These are phyloP conservation scores for Lachnellula subtilissima DNA, from an alignment of 2,329 filamentous ascomycete genomes.

Conservation along the genomic window DNA sequence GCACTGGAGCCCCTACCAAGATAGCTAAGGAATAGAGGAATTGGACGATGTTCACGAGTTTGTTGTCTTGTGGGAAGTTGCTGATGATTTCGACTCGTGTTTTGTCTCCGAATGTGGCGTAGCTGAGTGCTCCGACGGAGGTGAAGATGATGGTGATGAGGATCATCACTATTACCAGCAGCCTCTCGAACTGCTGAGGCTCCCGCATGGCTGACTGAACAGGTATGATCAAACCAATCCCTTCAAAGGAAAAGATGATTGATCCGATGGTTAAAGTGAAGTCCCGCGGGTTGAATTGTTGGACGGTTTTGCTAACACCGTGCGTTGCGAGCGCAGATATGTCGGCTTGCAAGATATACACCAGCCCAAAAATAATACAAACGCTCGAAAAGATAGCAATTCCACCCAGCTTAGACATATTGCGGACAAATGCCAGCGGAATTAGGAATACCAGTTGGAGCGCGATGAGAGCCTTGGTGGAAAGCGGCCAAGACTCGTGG, in stretches of 20 bases:
- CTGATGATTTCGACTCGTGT: constrained; percentile 93
- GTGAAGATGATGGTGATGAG: constrained; percentile 87
- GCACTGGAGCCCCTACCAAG: constrained; percentile 83
- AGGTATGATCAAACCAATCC: constrained; percentile 91
- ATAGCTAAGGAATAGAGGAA: constrained; percentile 96
- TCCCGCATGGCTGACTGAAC: constrained; percentile 95
- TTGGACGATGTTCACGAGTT: constrained; percentile 92
- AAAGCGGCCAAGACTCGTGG: constrained; percentile 74
- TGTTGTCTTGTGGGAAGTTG: constrained; percentile 91
- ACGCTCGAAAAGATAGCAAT: constrained; percentile 87
- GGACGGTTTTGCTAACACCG: constrained; percentile 74
- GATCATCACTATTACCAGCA: constrained; percentile 85
- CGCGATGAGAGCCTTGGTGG: constrained; percentile 81
- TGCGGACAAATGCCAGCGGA: constrained; percentile 83
- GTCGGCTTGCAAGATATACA: constrained; percentile 94
- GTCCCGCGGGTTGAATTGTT: constrained; percentile 76
- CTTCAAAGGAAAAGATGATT: constrained; percentile 96
- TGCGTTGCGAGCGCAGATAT: constrained; percentile 70
- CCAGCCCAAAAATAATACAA: constrained; percentile 85
- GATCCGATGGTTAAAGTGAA: constrained; percentile 98
- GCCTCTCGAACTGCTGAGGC: constrained; percentile 79
- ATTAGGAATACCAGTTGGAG: constrained; percentile 92
- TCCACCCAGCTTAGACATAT: constrained; percentile 93
- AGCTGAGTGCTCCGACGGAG: constrained; percentile 84
- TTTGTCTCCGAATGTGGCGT: constrained; percentile 87